These are phyloP conservation scores for Eimeria sp. DNA, from an alignment of 169 alveolate species.

Conservation along the genomic window DNA sequence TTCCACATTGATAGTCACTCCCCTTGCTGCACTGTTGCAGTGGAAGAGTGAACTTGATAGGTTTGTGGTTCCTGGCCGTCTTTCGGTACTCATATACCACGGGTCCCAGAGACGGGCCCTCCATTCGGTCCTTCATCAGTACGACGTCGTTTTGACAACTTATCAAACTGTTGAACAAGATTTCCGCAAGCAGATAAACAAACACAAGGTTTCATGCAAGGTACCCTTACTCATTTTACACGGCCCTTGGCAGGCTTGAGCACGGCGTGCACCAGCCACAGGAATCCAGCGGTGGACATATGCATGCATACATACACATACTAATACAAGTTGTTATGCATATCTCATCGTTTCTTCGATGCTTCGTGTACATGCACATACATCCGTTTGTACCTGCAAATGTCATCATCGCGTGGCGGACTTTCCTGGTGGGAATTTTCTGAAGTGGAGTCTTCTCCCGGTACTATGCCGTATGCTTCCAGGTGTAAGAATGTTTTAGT, in stretches of 20 bases:
- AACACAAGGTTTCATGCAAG: constrained; percentile 86
- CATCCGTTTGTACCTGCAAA: background rate
- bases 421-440: background rate
- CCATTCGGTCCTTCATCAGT: constrained; percentile 88
- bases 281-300: background rate
- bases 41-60: constrained; percentile 89
- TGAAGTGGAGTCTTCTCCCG: background rate
- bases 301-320: background rate
- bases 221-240: constrained; percentile 3
- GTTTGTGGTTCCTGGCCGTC: constrained; percentile 85
- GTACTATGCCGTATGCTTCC: background rate
- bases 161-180: constrained; percentile 90
- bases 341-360: background rate
- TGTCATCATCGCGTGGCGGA: background rate
- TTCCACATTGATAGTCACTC: constrained; percentile 90
- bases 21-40: constrained; percentile 90
- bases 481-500: background rate
- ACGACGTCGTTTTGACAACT: constrained; percentile 92
- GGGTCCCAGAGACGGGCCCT: constrained; percentile 88
- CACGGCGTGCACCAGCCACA: background rate
- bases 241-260: background rate
- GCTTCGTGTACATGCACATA: background rate
- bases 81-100: constrained; percentile 87
- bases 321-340: background rate
- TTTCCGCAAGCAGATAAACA: constrained; percentile 86